Conservation (phyloP, 345 rosid genomes). For the Luvunga scandens region DNA sequence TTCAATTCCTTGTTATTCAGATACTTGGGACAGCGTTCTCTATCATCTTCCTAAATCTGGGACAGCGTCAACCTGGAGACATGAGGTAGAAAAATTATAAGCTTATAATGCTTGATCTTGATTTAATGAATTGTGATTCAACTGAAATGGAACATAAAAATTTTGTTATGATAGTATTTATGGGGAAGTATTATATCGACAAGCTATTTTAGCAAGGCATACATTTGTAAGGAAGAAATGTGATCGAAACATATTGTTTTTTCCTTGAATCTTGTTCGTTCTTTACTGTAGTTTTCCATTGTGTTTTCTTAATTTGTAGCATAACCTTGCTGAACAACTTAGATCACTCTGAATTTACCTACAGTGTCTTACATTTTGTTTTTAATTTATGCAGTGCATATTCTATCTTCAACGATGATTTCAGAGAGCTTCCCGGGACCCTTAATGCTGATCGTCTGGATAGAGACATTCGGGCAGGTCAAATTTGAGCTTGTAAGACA, state of each 20-base stretch:
- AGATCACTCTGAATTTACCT: background rate
- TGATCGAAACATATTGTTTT: background rate
- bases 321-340: background rate
- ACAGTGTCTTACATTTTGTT: background rate
- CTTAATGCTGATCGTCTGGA: constrained; percentile 81
- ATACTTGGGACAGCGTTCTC: constrained; percentile 78
- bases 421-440: constrained; percentile 93
- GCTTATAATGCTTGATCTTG: background rate
- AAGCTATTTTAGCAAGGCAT: background rate
- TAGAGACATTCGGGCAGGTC: constrained; percentile 77
- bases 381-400: constrained; percentile 54
- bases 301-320: background rate
- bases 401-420: constrained; percentile 86
- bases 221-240: background rate
- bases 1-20: constrained; percentile 34
- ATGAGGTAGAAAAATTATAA: constrained; percentile 45
- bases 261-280: background rate
- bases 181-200: background rate
- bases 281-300: background rate
- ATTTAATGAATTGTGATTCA: background rate
- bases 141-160: background rate
- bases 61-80: constrained; percentile 81
- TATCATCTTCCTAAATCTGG: constrained; percentile 76
- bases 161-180: background rate
- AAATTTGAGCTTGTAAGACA: constrained; percentile 38